These are phyloP conservation scores for Malassezia brasiliensis DNA, from an alignment of 1,284 basidiomycete genomes.

Conservation along the genomic window DNA sequence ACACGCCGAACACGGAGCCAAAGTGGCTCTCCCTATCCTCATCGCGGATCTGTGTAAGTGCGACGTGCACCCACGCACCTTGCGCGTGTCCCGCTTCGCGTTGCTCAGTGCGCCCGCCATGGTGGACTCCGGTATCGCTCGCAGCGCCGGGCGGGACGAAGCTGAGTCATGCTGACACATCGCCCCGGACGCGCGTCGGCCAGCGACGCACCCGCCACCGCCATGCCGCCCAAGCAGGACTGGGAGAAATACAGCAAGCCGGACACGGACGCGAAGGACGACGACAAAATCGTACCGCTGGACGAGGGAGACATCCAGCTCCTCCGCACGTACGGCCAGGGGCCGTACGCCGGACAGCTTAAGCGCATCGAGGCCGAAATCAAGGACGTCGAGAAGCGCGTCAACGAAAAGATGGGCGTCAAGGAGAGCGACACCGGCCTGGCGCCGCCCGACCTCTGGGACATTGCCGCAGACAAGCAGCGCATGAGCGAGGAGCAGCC, in stretches of 20 bases:
- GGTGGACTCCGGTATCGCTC: background rate
- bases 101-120: constrained; percentile 32
- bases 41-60: constrained; percentile 29
- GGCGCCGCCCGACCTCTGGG: constrained; percentile 92
- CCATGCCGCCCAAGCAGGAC: constrained; percentile 45
- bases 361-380: constrained; percentile 87
- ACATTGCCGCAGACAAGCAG: constrained; percentile 56
- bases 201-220: constrained; percentile 2
- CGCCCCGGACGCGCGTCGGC: background rate
- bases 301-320: constrained; percentile 99
- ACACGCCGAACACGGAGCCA: constrained; percentile 43
- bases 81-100: constrained; percentile 43
- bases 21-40: constrained; percentile 41
- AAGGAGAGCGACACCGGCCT: constrained; percentile 98
- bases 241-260: constrained; percentile 48
- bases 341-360: constrained; percentile 79
- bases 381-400: constrained; percentile 90
- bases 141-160: background rate
- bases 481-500: constrained; percentile 88
- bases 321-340: constrained; percentile 98
- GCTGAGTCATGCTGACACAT: constrained; percentile 6
- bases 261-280: constrained; percentile 31
- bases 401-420: constrained; percentile 92
- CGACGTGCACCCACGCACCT: constrained; percentile 17
- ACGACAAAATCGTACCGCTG: constrained; percentile 57